Base-by-base conservation (phyloP, 2,329 filamentous ascomycete species). In the Cytospora piceicola region DNA sequence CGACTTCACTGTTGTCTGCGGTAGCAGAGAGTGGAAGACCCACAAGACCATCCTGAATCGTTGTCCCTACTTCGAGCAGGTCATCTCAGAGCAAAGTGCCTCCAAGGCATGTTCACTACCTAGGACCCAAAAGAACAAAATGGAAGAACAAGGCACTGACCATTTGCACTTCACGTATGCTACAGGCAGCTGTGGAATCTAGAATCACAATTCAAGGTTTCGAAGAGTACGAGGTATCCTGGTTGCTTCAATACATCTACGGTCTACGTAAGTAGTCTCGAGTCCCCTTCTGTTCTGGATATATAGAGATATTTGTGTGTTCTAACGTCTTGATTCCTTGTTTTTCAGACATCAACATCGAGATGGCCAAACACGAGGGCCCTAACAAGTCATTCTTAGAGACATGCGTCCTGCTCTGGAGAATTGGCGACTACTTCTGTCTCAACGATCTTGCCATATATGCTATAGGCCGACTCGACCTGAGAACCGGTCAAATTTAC, bases 1-100 rank as follows among this genome's bases (percentile, higher is more conserved):
- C 9, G 60, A 57, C 8, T 63, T 49, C 27, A 63, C 60, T 4
- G 36, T 57, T 4, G 24, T 63, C 1, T 63, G 52, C 24, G 60
- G 34, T 7, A 5, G 11, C 30, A 14, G 42, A 22, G 17, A 58
- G 46, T 61, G 55, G 49, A 61, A 61, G 22, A 27, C 15, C 1
- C 58, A 61, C 30, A 61, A 15, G 20, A 3, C 24, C 5, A 2
- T 42, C 9, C 32, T 61, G 2, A 61, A 6, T 32, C 58, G 58
- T 4, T 61, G 46, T 34, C 22, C 58, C 9, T 61, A 53, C 49
- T 53, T 61, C 46, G 27, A 27, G 5, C 20, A 14, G 0, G 29
- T 27, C 4, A 14, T 61, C 24, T 61, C 58, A 12, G 32, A 61
- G 58, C 5, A 27, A 1, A 52, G 9, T 17, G n/a, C 7, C 7